Percentiles rank a stretch among this genome's conserved stretches.
phyloP scores from a whole-genome alignment of 2,329 filamentous ascomycete genomes.

The Whalleya microplaca region DNA sequence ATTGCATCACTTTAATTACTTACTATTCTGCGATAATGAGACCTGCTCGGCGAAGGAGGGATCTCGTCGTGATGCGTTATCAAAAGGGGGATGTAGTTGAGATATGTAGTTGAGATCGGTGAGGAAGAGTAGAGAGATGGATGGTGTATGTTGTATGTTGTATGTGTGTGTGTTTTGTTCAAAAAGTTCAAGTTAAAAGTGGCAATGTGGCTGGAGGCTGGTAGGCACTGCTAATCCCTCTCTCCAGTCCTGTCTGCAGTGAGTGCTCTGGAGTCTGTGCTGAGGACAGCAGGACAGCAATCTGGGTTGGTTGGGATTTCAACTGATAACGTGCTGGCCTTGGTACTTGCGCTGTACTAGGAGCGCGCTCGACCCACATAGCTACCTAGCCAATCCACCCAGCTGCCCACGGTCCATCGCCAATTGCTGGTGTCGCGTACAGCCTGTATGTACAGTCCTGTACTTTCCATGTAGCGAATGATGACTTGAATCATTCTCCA shows the following conservation, averaged over 20 bases:
- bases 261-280: not conserved
- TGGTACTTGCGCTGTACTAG: not conserved
- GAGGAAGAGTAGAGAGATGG: constrained; percentile 36
- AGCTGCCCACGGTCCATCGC: too few relatives aligned
- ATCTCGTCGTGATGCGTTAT: constrained; percentile 39
- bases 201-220: constrained; percentile 38
- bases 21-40: constrained; percentile 40
- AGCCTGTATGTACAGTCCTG: too few relatives aligned
- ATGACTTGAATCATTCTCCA: not conserved
- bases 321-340: not conserved
- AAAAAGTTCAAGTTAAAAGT: constrained; percentile 33
- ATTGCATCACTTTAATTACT: constrained; percentile 28
- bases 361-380: not conserved
- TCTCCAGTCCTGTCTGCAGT: too few relatives aligned
- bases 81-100: constrained; percentile 34
- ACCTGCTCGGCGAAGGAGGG: constrained; percentile 42
- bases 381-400: too few relatives aligned
- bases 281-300: constrained; percentile 3
- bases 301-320: not conserved
- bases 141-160: not conserved
- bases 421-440: too few relatives aligned
- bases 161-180: constrained; percentile 27
- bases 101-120: constrained; percentile 39
- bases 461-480: not conserved
- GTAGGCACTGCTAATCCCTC: too few relatives aligned